Conservation (phyloP, 345 rosid species). For the Linum lewisii region DNA sequence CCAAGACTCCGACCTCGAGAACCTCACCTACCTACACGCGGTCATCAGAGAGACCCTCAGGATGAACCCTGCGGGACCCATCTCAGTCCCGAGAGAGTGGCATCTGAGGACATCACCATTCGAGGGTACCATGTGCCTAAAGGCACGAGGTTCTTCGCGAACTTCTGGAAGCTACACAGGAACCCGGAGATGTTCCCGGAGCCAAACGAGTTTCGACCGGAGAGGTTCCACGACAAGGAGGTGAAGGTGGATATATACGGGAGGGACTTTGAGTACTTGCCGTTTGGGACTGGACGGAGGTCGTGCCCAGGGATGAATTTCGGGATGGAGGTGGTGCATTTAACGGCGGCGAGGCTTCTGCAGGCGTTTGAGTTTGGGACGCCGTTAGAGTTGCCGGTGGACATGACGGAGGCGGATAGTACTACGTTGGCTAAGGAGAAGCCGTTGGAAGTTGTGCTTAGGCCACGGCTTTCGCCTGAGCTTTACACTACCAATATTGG, state of each 20-base stretch:
- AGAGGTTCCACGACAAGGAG: constrained; percentile 14
- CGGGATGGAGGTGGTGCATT: constrained; percentile 6
- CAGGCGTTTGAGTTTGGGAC: constrained; percentile 14
- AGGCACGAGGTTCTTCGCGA: constrained; percentile 12
- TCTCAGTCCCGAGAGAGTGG: constrained; percentile 10
- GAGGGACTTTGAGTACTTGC: constrained; percentile 7
- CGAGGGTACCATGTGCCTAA: constrained; percentile 6
- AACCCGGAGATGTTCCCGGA: constrained; percentile 13
- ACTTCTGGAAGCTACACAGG: constrained; percentile 17
- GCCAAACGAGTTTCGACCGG: constrained; percentile 12
- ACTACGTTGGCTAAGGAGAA: constrained; percentile 1
- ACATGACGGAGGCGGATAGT: constrained; percentile 12
- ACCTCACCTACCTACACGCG: constrained; percentile 16
- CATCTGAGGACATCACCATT: constrained; percentile 12
- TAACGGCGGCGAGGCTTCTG: constrained; percentile 14
- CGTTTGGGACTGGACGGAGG: constrained; percentile 18
- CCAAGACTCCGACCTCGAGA: constrained; percentile 5
- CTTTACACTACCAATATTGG: constrained; percentile 2
- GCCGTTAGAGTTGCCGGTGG: neutral
- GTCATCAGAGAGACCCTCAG: constrained; percentile 17
- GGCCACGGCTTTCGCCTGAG: constrained; percentile 3
- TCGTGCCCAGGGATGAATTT: constrained; percentile 15
- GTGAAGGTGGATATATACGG: constrained; percentile 5
- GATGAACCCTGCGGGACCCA: constrained; percentile 12
- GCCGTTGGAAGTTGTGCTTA: constrained; percentile 11